Base-by-base conservation (phyloP, 768 basidiomycete species). In the Scleroderma bovista region DNA sequence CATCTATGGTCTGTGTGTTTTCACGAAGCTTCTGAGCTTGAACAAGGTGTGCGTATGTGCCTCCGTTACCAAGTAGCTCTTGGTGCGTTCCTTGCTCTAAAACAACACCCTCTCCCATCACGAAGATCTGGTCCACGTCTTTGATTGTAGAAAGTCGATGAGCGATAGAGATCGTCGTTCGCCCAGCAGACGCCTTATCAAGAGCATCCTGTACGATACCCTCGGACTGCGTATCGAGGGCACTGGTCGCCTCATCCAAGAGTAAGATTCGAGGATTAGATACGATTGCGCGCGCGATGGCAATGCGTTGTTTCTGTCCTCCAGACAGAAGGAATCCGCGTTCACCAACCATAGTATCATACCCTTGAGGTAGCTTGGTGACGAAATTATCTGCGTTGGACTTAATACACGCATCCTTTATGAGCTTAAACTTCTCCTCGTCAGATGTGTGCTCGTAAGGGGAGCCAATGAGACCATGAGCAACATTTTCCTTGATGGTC, bases 371-470 rank as follows among this genome's bases (percentile, higher is more conserved):
- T 3, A 94, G 69, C 59, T 88, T 88, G 51, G 72, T 73, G 55
- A 94, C 83, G 66, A 93, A 94, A 16, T 83, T 84, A 56, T 94
- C 86, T 1, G 90, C 91, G 58, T 94, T 94, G 3, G 92, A 83
- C 63, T 92, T 91, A 68, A 91, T 70, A 56, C 88, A 91, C 2
- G 92, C 92, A 45, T 88, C 83, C 68, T 88, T 86, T 70, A 94
- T 79, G 19, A 93, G 67, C 36, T 73, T 75, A 47, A 86, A 78
- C 67, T 90, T 86, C 60, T 89, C 84, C 47, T 87, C 88, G 16
- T 84, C 81, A 0, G 83, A 71, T 0, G 77, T 74, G 53, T 87
- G 59, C 60, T 93, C 88, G 61, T 72, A 72, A 26, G 70, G 67
- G 0, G 89, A 91, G 37, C 80, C 80, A 57, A 92, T 89, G 36